Evolutionary conservation across 2,329 filamentous ascomycete species (phyloP).

Genomic region (Rachicladosporium sp.): DNA sequence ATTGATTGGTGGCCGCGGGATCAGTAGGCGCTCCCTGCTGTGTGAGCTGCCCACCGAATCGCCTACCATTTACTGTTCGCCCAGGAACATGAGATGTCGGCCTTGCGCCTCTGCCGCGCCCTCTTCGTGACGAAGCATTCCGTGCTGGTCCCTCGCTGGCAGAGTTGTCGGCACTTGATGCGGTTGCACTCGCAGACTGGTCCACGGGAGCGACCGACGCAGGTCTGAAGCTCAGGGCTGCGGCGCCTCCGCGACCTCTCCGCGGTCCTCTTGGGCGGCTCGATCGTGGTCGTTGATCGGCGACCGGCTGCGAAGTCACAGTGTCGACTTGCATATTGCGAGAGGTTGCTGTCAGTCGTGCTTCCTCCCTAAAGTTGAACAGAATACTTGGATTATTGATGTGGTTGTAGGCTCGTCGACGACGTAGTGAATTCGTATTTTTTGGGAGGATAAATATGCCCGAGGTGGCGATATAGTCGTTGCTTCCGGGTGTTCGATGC

Average conservation of each 20-base stretch:
- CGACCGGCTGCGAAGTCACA: neutral
- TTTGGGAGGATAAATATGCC: too few species aligned
- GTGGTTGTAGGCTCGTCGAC: too few species aligned
- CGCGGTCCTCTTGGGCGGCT: constrained; percentile 12
- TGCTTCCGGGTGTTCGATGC: too few species aligned
- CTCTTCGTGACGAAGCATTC: constrained; percentile 4
- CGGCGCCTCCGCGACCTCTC: constrained; percentile 17
- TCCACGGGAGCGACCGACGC: constrained; percentile 18
- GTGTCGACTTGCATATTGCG: too few species aligned
- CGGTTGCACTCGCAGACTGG: too few species aligned
- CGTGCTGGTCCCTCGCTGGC: neutral
- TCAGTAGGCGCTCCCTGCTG: constrained; percentile 12
- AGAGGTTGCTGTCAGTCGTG: too few species aligned
- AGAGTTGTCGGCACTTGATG: too few species aligned
- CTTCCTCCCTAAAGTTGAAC: too few species aligned
- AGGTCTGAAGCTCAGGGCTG: constrained; percentile 20
- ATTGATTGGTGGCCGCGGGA: constrained; percentile 6
- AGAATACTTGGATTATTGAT: too few species aligned
- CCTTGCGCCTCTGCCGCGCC: constrained; percentile 14
- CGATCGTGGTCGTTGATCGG: constrained; percentile 1
- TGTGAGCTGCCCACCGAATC: constrained; percentile 39
- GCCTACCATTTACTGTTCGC: constrained; percentile 29
- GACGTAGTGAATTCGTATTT: too few species aligned
- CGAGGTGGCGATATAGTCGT: too few species aligned
- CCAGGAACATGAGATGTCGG: neutral